Base-by-base conservation (phyloP, 129 eudicot genomes). In the Apium graveolens region DNA sequence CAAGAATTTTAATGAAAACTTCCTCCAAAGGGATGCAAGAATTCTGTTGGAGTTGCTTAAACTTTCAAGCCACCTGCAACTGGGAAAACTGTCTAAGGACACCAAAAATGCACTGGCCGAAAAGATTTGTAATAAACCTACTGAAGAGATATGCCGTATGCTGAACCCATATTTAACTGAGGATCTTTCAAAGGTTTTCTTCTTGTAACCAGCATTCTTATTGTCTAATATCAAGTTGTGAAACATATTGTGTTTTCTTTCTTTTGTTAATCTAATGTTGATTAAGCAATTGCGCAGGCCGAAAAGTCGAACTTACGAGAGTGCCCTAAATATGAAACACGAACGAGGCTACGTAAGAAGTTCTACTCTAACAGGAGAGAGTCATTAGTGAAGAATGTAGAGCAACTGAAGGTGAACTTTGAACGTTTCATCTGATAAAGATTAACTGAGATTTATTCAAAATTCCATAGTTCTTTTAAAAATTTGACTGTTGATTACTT, bases 41-140 rank as follows among this genome's bases (percentile, higher is more conserved):
- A 84, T 87, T 83, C 87, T 92, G 5, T 88, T 91, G 80, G 97
- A 90, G 85, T 82, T 92, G 84, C 83, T 93, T 79, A 87, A 91
- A 82, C 93, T 96, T 76, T 93, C 97, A 63, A 91, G 85, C 79
- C 85, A 91, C 81, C 83, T 92, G 41, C 90, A 88, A 21, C 84
- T 92, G 84, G 86, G 84, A 87, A 92, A 90, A n/a, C 81, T 92
- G 84, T 90, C 88, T 79, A 90, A 90, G 77, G 87, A 87, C 44
- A 92, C 97, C 12, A 92, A 96, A 74, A 89, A 96, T 49, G 96
- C 96, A 73, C 90, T 92, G 81, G 97, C 93, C 66, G 86, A 96
- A 72, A 88, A 90, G 86, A 92, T 92, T 81, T 90, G 90, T 80
- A 96, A 93, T 72, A 92, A 86, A 80, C 84, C 91, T 76, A 90